phyloP scores from a whole-genome alignment of 2,329 filamentous ascomycete genomes.

The Didymella exigua region DNA sequence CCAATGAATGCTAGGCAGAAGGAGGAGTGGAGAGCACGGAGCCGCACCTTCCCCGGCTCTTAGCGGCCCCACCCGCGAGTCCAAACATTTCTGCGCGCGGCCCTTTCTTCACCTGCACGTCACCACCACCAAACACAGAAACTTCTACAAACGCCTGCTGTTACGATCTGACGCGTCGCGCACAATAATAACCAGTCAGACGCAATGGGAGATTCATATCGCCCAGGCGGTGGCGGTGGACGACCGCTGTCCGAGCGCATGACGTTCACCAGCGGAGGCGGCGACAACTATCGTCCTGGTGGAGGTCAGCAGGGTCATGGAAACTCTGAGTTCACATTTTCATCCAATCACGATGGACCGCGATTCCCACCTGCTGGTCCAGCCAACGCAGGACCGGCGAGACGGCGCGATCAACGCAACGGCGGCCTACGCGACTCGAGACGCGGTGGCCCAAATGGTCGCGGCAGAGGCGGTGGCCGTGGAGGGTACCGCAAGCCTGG shows the following conservation, averaged over 20 bases:
- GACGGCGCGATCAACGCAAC: slow-evolving; percentile 26
- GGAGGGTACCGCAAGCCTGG: slow-evolving; percentile 35
- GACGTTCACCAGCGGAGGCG: slow-evolving; percentile 35
- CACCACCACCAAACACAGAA: slow-evolving; percentile 11
- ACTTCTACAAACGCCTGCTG: background rate
- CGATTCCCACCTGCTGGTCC: slow-evolving; percentile 38
- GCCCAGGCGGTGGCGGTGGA: slow-evolving; percentile 23
- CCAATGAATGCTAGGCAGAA: background rate
- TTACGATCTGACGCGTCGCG: slow-evolving; percentile 6
- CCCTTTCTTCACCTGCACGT: slow-evolving; percentile 13
- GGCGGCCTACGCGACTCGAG: slow-evolving; percentile 26
- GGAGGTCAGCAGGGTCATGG: slow-evolving; percentile 20
- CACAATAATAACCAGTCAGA: slow-evolving; percentile 9
- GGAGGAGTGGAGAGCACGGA: slow-evolving; percentile 7
- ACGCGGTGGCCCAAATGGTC: slow-evolving; percentile 27
- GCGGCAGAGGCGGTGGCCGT: slow-evolving; percentile 18
- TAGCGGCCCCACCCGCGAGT: slow-evolving; percentile 23
- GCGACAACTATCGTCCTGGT: slow-evolving; percentile 38
- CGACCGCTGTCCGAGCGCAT: slow-evolving; percentile 37
- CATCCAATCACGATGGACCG: slow-evolving; percentile 34
- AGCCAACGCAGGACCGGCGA: slow-evolving; percentile 22
- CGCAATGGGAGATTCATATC: slow-evolving; percentile 37
- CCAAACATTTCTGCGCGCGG: slow-evolving; percentile 15
- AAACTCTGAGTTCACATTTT: slow-evolving; percentile 44
- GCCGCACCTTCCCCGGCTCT: slow-evolving; percentile 8